Evolutionary conservation across 495 filamentous ascomycete species (phyloP), one percentile per base, ranked within the genome.

Genomic region (Lophium mytilinum): DNA sequence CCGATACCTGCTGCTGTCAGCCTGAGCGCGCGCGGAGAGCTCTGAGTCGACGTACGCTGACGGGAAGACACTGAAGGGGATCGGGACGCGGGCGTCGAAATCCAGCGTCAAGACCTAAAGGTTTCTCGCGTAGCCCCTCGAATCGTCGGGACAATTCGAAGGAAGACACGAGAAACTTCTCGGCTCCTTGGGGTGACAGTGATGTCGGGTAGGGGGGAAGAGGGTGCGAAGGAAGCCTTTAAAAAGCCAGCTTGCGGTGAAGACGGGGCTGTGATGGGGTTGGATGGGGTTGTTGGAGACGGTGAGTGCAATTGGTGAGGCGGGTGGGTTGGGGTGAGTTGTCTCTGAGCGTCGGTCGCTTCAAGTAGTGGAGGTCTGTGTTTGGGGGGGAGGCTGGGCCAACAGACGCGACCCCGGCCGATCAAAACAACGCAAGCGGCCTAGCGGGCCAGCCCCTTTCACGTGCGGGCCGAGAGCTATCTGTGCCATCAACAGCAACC

Each of bases 21-120:
- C 24, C 24, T 30, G 24, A 30, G 24, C 24, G 24, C 24, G 24
- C 6, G 2, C 6, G 24, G 24, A 30, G 24, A 6, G 24, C 3
- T 6, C 24, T 30, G 3, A 6, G 6, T 30, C 24, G 24, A 30
- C 24, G 24, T 2, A 30, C 74, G 92, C 88, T 72, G 90, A 95
- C 79, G 92, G 92, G 86, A 97, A 96, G 85, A 96, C 86, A 85
- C 90, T 95, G 84, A 96, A 92, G 75, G 92, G 92, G 76, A 97
- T 94, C 78, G 92, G 92, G 75, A 97, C 89, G 75, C 89, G 87
- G 79, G 91, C 90, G 87, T 96, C 91, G 90, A 95, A 96, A 86
- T 96, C 92, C 91, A 97, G 92, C 78, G 92, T 97, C 89, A 78
- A 80, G 84, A 83, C 74, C 71, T 77, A 82, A 82, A 82, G 84